Conservation (phyloP, 441 rosid genomes). For the Metrosideros polymorpha region DNA sequence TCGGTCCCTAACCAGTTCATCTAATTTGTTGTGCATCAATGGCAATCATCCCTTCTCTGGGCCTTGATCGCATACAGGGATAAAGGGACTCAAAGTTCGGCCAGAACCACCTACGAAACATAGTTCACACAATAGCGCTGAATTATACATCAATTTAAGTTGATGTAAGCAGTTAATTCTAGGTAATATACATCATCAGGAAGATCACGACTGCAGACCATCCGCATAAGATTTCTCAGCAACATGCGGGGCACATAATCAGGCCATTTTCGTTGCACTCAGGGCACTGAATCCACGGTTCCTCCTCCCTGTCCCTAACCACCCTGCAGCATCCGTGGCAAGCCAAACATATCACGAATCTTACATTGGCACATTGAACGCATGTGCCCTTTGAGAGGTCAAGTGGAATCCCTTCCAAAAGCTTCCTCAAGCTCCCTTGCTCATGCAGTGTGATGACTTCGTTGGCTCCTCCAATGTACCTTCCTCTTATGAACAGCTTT, state of each 20-base stretch:
- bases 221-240: slow-evolving; percentile 7
- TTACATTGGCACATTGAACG: slow-evolving; percentile 38
- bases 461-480: slow-evolving; percentile 83
- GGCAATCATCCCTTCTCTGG: background rate
- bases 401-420: slow-evolving; percentile 47
- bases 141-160: background rate
- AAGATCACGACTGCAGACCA: background rate
- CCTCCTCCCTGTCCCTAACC: slow-evolving; percentile 21
- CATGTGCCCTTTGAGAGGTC: slow-evolving; percentile 22
- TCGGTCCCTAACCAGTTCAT: background rate
- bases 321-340: slow-evolving; percentile 73
- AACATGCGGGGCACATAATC: slow-evolving; percentile 59
- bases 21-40: background rate
- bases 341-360: slow-evolving; percentile 57
- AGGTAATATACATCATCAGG: background rate
- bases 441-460: slow-evolving; percentile 68
- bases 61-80: background rate
- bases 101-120: background rate
- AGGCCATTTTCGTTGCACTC: slow-evolving; percentile 90
- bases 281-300: slow-evolving; percentile 33
- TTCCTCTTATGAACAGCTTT: slow-evolving; percentile 68
- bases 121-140: background rate
- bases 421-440: slow-evolving; percentile 69
- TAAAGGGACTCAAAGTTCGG: background rate
- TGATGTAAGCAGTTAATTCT: background rate